phyloP scores from a whole-genome alignment of 148 eudicot genomes.

The Spergularia marina region DNA sequence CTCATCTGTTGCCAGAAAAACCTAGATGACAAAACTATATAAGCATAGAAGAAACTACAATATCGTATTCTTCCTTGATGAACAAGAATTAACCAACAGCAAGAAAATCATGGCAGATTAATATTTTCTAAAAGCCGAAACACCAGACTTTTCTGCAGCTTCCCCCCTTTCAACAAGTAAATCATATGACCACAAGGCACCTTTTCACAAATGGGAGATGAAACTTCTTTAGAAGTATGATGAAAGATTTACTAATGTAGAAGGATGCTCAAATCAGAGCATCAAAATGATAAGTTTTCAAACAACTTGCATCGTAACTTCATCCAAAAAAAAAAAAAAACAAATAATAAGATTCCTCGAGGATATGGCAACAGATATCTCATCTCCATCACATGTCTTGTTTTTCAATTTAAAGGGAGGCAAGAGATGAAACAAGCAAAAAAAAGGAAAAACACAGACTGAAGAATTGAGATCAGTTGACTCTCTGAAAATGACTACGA shows the following conservation, averaged over 20 bases:
- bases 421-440: neutral
- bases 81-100: slow-evolving; percentile 5
- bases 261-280: neutral
- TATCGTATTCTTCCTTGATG: neutral
- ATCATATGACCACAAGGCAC: neutral
- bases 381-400: neutral
- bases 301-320: too few species aligned
- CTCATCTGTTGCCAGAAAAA: slow-evolving; percentile 79
- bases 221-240: too few species aligned
- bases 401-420: neutral
- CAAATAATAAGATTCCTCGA: neutral
- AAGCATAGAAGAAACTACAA: neutral
- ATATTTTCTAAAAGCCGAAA: neutral
- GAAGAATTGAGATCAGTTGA: neutral
- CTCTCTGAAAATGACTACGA: slow-evolving; percentile 1
- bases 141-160: neutral
- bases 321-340: too few species aligned
- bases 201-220: too few species aligned
- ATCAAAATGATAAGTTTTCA: neutral
- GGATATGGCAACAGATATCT: neutral
- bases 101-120: neutral
- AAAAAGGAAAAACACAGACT: slow-evolving; percentile 10
- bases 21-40: slow-evolving; percentile 40
- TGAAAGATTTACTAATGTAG: neutral
- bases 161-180: neutral